These are phyloP conservation scores for Colletotrichum scovillei DNA, from an alignment of 2,329 filamentous ascomycete species.

Conservation along the genomic window DNA sequence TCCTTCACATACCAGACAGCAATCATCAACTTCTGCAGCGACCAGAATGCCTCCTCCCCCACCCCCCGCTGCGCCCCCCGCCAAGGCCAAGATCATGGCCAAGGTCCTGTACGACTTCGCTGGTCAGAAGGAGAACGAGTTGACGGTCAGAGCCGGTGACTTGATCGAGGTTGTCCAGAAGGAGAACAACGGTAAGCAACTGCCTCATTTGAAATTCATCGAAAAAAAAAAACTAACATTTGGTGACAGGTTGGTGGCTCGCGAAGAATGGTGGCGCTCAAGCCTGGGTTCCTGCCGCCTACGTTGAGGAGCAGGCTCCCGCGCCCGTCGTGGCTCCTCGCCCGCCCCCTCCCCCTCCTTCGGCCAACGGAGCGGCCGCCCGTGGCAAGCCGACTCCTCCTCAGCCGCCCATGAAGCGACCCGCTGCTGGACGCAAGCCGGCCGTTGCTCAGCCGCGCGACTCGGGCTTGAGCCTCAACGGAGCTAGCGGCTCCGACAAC, in stretches of 20 bases:
- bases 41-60: constrained; percentile 64
- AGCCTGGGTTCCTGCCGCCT: constrained; percentile 94
- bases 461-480: constrained; percentile 72
- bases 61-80: constrained; percentile 72
- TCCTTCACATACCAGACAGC: constrained; percentile 32
- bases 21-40: constrained; percentile 38
- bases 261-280: constrained; percentile 79
- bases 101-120: constrained; percentile 94
- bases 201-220: background rate
- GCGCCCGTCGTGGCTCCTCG: constrained; percentile 69
- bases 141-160: constrained; percentile 83
- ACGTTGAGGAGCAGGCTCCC: constrained; percentile 85
- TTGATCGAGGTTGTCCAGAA: constrained; percentile 92
- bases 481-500: constrained; percentile 64
- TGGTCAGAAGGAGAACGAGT: constrained; percentile 85
- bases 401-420: constrained; percentile 83
- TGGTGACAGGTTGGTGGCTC: constrained; percentile 87
- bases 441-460: constrained; percentile 76
- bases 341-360: constrained; percentile 74
- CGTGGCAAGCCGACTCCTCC: constrained; percentile 78
- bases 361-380: constrained; percentile 55
- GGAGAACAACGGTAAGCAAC: constrained; percentile 85
- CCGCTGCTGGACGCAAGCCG: constrained; percentile 78
- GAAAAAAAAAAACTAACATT: constrained; percentile 45
- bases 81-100: constrained; percentile 79